Percentiles rank a stretch among this genome's conserved stretches.
These are phyloP conservation scores for Kurtzmaniella cleridarum DNA, from an alignment of 805 yeast species.

Conservation along the genomic window DNA sequence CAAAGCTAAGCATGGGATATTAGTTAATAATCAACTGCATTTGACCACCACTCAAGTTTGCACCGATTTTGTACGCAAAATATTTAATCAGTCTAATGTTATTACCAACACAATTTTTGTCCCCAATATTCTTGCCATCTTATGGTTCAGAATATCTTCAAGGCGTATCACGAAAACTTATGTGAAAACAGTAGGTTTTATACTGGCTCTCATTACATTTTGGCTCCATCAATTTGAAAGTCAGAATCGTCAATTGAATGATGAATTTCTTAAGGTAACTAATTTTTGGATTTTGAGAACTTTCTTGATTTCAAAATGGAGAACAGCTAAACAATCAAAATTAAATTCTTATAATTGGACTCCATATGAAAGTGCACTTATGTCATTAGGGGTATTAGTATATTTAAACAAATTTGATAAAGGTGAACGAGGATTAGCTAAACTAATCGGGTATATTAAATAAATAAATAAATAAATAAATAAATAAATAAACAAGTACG, in stretches of 20 bases:
- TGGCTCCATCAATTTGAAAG: conserved; percentile 16
- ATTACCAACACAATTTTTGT: conserved; percentile 28
- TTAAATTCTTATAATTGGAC: conserved; percentile 26
- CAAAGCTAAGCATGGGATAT: neutral
- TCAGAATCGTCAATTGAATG: conserved; percentile 19
- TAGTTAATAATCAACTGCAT: conserved; percentile 4
- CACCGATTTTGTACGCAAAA: neutral
- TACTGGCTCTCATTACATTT: conserved; percentile 10
- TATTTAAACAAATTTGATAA: conserved; percentile 32
- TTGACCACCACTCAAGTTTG: neutral
- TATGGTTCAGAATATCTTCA: conserved; percentile 27
- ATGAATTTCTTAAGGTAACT: conserved; percentile 21
- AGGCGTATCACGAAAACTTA: conserved; percentile 28
- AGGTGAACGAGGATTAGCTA: conserved; percentile 11
- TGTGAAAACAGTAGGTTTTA: conserved; percentile 29
- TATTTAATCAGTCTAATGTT: conserved; percentile 20
- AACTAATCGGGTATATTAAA: conserved; percentile 8
- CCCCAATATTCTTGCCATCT: conserved; percentile 32
- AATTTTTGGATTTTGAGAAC: conserved; percentile 29
- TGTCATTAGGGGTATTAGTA: conserved; percentile 32
- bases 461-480: no score
- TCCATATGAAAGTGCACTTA: conserved; percentile 24
- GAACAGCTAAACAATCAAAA: conserved; percentile 34
- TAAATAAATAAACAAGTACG: no score
- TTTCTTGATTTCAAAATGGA: conserved; percentile 37